Percentiles rank a stretch among this genome's conserved stretches.
Conservation (phyloP, 1,139 yeast genomes). For the Wickerhamomyces sp. region DNA sequence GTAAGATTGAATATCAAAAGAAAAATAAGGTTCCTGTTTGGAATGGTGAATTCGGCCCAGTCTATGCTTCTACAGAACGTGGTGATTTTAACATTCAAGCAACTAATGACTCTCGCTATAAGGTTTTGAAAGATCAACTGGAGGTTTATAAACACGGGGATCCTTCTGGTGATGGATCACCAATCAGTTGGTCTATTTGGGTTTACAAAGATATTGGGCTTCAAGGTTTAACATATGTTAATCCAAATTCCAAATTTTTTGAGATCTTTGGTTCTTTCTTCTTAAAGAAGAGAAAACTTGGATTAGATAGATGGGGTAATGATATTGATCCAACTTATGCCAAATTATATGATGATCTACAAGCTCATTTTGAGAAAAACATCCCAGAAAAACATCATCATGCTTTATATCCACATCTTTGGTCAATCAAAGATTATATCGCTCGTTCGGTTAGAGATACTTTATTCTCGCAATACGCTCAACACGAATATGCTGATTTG, state of each 20-base stretch:
- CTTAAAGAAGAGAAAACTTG: constrained; percentile 16
- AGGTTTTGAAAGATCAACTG: constrained; percentile 18
- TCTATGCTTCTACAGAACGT: constrained; percentile 20
- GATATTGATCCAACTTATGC: constrained; percentile 17
- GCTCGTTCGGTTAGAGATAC: constrained; percentile 16
- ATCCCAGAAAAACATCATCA: constrained; percentile 18
- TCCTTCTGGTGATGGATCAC: constrained; percentile 20
- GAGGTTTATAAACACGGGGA: constrained; percentile 19
- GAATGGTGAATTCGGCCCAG: constrained; percentile 24
- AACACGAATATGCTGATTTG: constrained; percentile 19
- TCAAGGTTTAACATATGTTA: constrained; percentile 19
- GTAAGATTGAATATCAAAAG: constrained; percentile 17
- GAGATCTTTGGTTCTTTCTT: constrained; percentile 16
- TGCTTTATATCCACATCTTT: constrained; percentile 15
- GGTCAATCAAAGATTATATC: constrained; percentile 11
- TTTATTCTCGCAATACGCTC: constrained; percentile 18
- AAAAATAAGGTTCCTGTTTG: constrained; percentile 19
- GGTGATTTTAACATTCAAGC: constrained; percentile 14
- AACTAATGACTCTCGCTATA: constrained; percentile 15
- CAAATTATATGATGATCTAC: constrained; percentile 12
- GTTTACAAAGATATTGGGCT: constrained; percentile 21
- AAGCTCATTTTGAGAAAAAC: constrained; percentile 10
- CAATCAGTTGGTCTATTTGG: constrained; percentile 23
- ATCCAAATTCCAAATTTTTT: constrained; percentile 20
- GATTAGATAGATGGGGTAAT: constrained; percentile 21